Evolutionary conservation across 805 yeast genomes (phyloP).

Genomic region (Kuraishia ogatae): DNA sequence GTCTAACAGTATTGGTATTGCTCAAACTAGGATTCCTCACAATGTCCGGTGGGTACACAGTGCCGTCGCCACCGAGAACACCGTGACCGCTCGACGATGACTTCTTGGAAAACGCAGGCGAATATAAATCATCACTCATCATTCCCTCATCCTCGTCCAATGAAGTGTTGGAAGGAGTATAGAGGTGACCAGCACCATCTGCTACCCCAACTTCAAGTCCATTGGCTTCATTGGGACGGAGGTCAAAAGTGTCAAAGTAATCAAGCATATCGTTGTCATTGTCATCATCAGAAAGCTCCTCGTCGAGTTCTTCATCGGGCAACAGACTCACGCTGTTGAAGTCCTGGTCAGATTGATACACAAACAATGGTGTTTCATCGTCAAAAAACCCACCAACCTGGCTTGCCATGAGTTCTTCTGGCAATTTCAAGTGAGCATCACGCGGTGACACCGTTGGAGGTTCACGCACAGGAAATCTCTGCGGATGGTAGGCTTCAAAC

Average conservation of each 20-base stretch:
- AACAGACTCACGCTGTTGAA: conserved; percentile 2
- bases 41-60: not conserved
- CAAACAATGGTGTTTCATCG: conserved; percentile 5
- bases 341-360: conserved; percentile 7
- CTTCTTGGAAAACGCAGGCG: conserved; percentile 1
- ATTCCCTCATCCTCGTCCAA: conserved; percentile 1
- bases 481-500: not conserved
- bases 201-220: not conserved
- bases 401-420: conserved; percentile 8
- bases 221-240: not conserved
- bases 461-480: not conserved
- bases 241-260: conserved; percentile 4
- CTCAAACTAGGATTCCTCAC: not conserved
- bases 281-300: conserved; percentile 13
- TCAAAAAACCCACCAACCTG: not conserved
- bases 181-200: not conserved
- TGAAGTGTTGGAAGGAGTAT: not conserved
- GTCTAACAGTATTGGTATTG: not conserved
- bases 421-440: conserved; percentile 11
- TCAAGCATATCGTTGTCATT: conserved; percentile 8
- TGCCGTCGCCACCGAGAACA: not conserved
- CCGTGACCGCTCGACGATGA: not conserved
- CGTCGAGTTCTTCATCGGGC: conserved; percentile 10
- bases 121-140: conserved; percentile 1
- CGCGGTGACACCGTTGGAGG: conserved; percentile 11